Evolutionary conservation across 2,329 filamentous ascomycete genomes (phyloP), one percentile per base, ranked within the genome.

Genomic region (Cercospora nicotianae): DNA sequence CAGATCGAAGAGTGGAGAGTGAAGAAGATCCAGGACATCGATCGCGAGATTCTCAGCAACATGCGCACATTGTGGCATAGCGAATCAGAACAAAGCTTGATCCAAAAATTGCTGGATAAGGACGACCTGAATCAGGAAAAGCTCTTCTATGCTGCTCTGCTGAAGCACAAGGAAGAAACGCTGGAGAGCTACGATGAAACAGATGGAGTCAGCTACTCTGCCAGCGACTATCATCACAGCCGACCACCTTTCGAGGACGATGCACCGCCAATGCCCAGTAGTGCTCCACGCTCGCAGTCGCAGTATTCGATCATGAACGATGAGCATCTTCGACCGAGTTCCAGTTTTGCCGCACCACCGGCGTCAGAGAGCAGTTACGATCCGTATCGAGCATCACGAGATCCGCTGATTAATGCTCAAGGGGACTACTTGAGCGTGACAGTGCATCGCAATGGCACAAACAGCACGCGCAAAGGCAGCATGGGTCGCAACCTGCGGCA

Each of bases 31-130:
- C 85, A 87, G 9, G 90, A 93, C 18, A 88, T 98, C 63, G 93
- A 97, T 74, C 82, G 87, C 58, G 91, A 96, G 72, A 87, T 97
- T 30, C 80, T 98, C 60, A 88, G 93, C 51, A 94, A 96, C 78
- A 84, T 99, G 70, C 90, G 91, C 68, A 94, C 93, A 2, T 86
- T 98, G 75, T 98, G 93, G 94, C 94, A 98, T 81, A 91, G 90
- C 73, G 90, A 92, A 71, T 87, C 87, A 36, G 91, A 94, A 72
- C 87, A 90, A 30, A 86, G 89, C 18, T 81, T 98, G 23, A 85
- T 90, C 26, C 83, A 87, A 65, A 90, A 89, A 75, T 83, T 98
- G n/a, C 72, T 82, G 63, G 82, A 78, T 72, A 64, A 55, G 48
- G 75, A 79, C 53, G 81, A 84, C 73, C 80, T 78, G 4, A 98